Percentiles rank a stretch among this genome's conserved stretches.
Evolutionary conservation across 257 asterid genomes (phyloP).

Genomic region (Jacaranda mimosifolia): DNA sequence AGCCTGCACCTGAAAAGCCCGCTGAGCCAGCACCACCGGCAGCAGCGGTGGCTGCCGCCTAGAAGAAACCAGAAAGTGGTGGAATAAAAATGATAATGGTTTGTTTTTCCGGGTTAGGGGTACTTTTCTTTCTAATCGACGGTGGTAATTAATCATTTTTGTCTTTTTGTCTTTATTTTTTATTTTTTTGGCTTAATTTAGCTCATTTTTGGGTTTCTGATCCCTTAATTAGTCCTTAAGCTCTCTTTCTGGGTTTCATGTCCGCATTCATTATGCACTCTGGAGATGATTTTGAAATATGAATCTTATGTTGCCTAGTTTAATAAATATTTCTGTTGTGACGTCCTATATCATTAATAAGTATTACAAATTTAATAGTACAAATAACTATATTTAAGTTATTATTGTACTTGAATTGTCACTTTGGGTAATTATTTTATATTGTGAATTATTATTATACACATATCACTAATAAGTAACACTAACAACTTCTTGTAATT

Average conservation of each 20-base stretch:
- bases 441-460: no score
- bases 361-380: no score
- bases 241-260: neutral
- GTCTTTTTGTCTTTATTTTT: neutral
- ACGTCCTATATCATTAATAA: neutral
- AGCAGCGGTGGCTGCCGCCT: slow-evolving; percentile 12
- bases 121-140: neutral
- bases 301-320: no score
- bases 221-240: neutral
- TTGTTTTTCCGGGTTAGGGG: neutral
- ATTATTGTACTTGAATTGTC: no score
- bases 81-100: neutral
- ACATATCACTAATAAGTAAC: no score
- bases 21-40: neutral
- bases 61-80: neutral
- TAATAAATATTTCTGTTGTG: no score
- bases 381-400: no score
- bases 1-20: neutral
- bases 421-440: no score
- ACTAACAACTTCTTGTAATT: no score
- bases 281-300: neutral
- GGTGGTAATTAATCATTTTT: neutral
- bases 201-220: neutral
- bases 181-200: neutral
- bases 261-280: neutral